These are phyloP conservation scores for Phytophthora palmivora DNA, from an alignment of 352 stramenopile species.

Conservation along the genomic window DNA sequence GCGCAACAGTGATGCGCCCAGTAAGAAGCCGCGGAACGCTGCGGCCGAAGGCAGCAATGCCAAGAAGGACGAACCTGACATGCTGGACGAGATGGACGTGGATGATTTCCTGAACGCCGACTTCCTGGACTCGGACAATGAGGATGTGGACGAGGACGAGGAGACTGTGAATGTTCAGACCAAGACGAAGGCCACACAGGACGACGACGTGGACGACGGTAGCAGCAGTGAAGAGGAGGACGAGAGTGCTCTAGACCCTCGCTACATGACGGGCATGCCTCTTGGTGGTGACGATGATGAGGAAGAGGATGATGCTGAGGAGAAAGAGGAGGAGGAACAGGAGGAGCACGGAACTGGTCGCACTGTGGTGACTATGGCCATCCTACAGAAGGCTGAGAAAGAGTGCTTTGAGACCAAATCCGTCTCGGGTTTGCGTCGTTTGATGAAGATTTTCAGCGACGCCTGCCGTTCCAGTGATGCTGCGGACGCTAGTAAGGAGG, in stretches of 20 bases:
- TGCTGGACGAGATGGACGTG: slow-evolving; percentile 90
- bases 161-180: slow-evolving; percentile 13
- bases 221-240: slow-evolving; percentile 88
- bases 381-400: slow-evolving; percentile 85
- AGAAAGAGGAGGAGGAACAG: slow-evolving; percentile 26
- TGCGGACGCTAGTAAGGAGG: slow-evolving; percentile 67
- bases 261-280: slow-evolving; percentile 64
- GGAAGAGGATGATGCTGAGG: slow-evolving; percentile 34
- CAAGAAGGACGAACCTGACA: slow-evolving; percentile 76
- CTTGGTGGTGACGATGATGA: slow-evolving; percentile 47
- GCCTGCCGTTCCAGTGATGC: slow-evolving; percentile 94
- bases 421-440: slow-evolving; percentile 87
- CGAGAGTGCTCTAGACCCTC: slow-evolving; percentile 79
- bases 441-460: slow-evolving; percentile 95
- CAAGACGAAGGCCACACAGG: slow-evolving; percentile 30
- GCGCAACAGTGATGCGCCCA: slow-evolving; percentile 67
- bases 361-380: slow-evolving; percentile 79
- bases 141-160: slow-evolving; percentile 37
- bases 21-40: slow-evolving; percentile 49
- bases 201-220: slow-evolving; percentile 53
- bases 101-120: slow-evolving; percentile 88
- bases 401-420: slow-evolving; percentile 90
- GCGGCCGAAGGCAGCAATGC: slow-evolving; percentile 13
- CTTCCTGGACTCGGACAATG: slow-evolving; percentile 79
- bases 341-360: slow-evolving; percentile 45